Percentiles rank a stretch among this genome's conserved stretches.
Conservation (phyloP, 2,329 filamentous ascomycete genomes). For the Colletotrichum cereale region DNA sequence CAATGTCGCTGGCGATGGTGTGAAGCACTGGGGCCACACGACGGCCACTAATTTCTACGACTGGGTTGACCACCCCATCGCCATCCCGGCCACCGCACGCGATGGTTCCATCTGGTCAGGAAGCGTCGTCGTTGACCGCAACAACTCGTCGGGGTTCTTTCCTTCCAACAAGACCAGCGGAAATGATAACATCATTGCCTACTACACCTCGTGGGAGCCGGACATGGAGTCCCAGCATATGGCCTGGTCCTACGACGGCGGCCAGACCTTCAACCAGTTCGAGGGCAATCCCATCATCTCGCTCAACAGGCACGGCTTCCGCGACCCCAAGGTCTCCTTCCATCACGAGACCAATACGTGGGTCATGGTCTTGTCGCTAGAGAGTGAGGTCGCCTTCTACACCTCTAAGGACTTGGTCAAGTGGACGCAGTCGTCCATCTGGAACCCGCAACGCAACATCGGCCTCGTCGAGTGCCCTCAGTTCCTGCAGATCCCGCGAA, state of each 20-base stretch:
- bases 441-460: constrained; percentile 52
- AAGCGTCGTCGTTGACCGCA: constrained; percentile 69
- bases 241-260: constrained; percentile 72
- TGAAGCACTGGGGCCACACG: constrained; percentile 74
- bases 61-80: constrained; percentile 75
- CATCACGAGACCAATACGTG: constrained; percentile 61
- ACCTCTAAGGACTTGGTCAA: constrained; percentile 69
- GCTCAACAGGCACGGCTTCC: constrained; percentile 67
- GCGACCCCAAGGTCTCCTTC: constrained; percentile 75
- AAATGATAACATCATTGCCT: constrained; percentile 63
- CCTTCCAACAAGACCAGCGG: constrained; percentile 67
- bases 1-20: constrained; percentile 62
- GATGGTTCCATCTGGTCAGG: constrained; percentile 64
- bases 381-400: constrained; percentile 71
- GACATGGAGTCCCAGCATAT: constrained; percentile 68
- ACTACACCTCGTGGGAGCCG: constrained; percentile 52
- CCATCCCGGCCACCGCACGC: constrained; percentile 63
- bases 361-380: constrained; percentile 70
- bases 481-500: constrained; percentile 54
- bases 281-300: constrained; percentile 70
- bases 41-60: constrained; percentile 72
- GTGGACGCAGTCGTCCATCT: constrained; percentile 58
- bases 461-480: constrained; percentile 54
- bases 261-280: constrained; percentile 73
- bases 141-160: constrained; percentile 77